Evolutionary conservation across 2,329 filamentous ascomycete genomes (phyloP), one percentile per base, ranked within the genome.

Genomic region (Ceratocystis harringtonii): DNA sequence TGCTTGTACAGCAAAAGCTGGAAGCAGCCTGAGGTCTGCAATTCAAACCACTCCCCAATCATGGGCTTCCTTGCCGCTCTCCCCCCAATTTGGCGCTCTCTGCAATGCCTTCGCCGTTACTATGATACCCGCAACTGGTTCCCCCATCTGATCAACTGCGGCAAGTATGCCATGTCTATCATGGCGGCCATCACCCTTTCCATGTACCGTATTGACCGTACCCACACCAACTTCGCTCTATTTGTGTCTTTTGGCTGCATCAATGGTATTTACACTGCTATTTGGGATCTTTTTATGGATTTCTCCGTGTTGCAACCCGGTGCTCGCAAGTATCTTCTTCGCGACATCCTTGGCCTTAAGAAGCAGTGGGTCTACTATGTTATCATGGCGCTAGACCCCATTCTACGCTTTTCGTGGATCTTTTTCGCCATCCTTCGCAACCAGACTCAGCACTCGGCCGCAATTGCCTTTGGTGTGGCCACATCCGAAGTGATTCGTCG

Each of bases 221-320:
- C 77, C 0, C 75, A 76, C 0, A 73, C 75, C 1, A 78, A 82
- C 17, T 79, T 90, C 50, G 88, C 84, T 0, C 73, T 90, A 1
- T 97, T 95, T 73, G 87, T 95, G 68, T 80, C 84, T 0, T 90
- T 92, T 70, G 90, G 90, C 0, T 79, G 81, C n/a, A 75, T 95
- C 69, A 99, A 96, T 73, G 82, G 86, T 57, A 75, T 95, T 32
- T 97, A 96, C 74, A 86, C 83, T 70, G 84, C 86, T 8, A 81
- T 96, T 52, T 99, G 94, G 94, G 94, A 99, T 73, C 77, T 99
- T 1, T 85, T 90, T 69, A 96, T 97, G 89, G 94, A 99, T 74
- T 97, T 94, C 81, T 94, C 88, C 67, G 80, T 96, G n/a, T 81
- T 92, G 2, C 91, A 96, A 70, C 81, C 87, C 0, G 84, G 86